phyloP scores from a whole-genome alignment of 2,329 filamentous ascomycete genomes.

The Rhinocladiella similis region DNA sequence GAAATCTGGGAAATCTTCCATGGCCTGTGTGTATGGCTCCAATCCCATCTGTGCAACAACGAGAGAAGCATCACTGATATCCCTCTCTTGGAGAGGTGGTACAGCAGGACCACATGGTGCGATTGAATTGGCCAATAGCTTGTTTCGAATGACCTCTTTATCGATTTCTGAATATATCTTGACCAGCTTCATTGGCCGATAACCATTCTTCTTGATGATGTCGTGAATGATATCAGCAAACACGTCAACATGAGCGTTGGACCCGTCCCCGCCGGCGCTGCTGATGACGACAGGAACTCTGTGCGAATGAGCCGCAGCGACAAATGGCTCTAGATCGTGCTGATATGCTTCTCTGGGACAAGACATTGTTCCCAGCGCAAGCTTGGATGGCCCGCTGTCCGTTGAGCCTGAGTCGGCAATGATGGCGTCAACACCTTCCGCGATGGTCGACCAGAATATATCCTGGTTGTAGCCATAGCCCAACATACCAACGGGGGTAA shows the following conservation, averaged over 20 bases:
- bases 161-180: background rate
- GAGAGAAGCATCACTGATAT: slow-evolving; percentile 39
- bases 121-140: background rate
- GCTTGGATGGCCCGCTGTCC: slow-evolving; percentile 33
- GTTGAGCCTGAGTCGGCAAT: slow-evolving; percentile 37
- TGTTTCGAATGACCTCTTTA: background rate
- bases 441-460: slow-evolving; percentile 1
- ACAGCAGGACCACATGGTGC: slow-evolving; percentile 30
- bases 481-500: slow-evolving; percentile 13
- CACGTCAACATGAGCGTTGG: slow-evolving; percentile 42
- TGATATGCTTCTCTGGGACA: slow-evolving; percentile 3
- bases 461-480: slow-evolving; percentile 13
- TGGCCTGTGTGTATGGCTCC: slow-evolving; percentile 46
- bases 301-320: slow-evolving; percentile 38
- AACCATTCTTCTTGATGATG: slow-evolving; percentile 32
- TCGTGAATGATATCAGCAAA: slow-evolving; percentile 42
- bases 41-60: slow-evolving; percentile 50
- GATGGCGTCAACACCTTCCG: slow-evolving; percentile 22
- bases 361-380: slow-evolving; percentile 32
- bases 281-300: slow-evolving; percentile 39
- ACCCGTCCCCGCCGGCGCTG: slow-evolving; percentile 50
- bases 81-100: slow-evolving; percentile 38
- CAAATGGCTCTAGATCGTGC: slow-evolving; percentile 7
- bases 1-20: slow-evolving; percentile 42
- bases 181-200: slow-evolving; percentile 20